phyloP scores from a whole-genome alignment of 441 rosid species.

The Populus hybrid region DNA sequence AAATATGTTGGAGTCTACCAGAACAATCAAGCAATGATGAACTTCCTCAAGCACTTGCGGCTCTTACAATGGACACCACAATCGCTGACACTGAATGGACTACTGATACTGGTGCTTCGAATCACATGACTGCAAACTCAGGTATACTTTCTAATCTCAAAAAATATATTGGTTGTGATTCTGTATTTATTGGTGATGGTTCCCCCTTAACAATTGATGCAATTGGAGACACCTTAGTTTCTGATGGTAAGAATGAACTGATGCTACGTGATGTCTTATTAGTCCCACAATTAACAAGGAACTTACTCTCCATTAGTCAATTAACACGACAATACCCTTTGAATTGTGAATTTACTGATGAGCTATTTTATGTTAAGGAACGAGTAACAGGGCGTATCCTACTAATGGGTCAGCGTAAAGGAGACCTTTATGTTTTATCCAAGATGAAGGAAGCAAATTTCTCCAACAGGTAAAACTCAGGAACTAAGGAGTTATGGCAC shows the following conservation, averaged over 20 bases:
- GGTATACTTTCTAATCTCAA: not conserved
- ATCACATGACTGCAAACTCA: not conserved
- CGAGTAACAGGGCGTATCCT: not conserved
- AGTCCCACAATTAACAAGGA: no score
- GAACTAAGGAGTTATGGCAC: not conserved
- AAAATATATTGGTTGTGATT: not conserved
- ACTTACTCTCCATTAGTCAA: no score
- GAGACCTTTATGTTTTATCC: slow-evolving; percentile 7
- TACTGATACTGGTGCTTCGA: not conserved
- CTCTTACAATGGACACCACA: not conserved
- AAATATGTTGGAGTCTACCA: not conserved
- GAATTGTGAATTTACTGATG: no score
- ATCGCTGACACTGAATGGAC: not conserved
- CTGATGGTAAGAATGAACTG: no score
- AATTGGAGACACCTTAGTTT: not conserved
- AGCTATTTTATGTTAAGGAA: no score
- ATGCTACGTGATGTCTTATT: no score
- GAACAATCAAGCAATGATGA: not conserved
- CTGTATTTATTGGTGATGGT: slow-evolving; percentile 7
- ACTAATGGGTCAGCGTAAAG: slow-evolving; percentile 8
- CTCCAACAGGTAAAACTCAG: not conserved
- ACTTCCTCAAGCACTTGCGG: not conserved
- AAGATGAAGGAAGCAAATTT: not conserved
- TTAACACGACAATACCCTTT: no score
- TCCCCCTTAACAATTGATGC: not conserved